phyloP scores from a whole-genome alignment of 1,139 yeast species.

The Candida freyschussii region DNA sequence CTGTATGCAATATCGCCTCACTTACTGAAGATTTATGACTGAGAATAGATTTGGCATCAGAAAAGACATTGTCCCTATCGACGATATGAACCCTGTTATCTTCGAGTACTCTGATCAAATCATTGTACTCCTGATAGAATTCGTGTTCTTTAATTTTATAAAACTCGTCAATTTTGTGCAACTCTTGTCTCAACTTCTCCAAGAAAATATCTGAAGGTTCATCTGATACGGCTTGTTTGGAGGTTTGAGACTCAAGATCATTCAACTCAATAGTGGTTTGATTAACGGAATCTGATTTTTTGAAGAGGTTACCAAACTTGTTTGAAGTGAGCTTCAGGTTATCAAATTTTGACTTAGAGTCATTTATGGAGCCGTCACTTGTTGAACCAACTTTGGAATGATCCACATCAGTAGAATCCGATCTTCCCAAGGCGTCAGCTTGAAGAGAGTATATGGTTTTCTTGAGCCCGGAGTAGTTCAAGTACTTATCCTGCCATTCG shows the following conservation, averaged over 20 bases:
- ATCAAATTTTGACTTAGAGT: no score
- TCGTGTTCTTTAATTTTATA: constrained; percentile 48
- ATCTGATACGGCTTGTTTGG: constrained; percentile 14
- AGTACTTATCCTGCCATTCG: constrained; percentile 68
- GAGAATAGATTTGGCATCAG: constrained; percentile 17
- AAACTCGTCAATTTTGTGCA: constrained; percentile 55
- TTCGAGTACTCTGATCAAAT: constrained; percentile 43
- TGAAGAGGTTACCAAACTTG: constrained; percentile 6
- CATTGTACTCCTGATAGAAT: constrained; percentile 44
- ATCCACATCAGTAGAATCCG: constrained; percentile 5
- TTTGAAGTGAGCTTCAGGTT: not conserved
- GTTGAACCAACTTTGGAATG: constrained; percentile 3
- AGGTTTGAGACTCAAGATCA: constrained; percentile 16
- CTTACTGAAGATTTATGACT: constrained; percentile 21
- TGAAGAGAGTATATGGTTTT: constrained; percentile 62
- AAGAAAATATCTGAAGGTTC: constrained; percentile 38
- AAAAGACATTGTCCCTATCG: constrained; percentile 7
- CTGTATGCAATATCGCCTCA: constrained; percentile 18
- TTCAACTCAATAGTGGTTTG: constrained; percentile 28
- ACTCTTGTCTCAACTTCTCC: constrained; percentile 53
- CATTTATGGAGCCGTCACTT: constrained; percentile 1
- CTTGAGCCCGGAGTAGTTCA: constrained; percentile 61
- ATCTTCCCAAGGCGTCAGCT: constrained; percentile 39
- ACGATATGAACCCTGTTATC: constrained; percentile 22
- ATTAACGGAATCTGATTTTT: constrained; percentile 12